Conservation (phyloP, 768 basidiomycete species). For the Hericium rajendrae region DNA sequence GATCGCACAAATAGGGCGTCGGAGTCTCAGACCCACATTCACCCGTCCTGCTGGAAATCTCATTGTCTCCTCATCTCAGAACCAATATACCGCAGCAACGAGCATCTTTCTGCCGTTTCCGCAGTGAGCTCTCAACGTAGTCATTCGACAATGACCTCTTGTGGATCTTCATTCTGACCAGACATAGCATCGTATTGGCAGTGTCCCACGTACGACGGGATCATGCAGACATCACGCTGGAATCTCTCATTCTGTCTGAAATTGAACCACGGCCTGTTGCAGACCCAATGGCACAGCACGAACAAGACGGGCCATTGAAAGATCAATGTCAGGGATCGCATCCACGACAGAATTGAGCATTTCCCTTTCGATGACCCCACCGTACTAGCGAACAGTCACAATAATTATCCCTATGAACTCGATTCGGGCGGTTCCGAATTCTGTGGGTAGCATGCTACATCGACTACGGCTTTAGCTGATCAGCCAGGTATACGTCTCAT, state of each 20-base stretch:
- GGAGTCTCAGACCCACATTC: constrained; percentile 25
- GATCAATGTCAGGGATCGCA: constrained; percentile 22
- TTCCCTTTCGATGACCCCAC: constrained; percentile 41
- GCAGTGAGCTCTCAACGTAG: background rate
- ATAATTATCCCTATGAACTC: constrained; percentile 40
- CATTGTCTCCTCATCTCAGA: constrained; percentile 43
- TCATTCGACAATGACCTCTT: constrained; percentile 33
- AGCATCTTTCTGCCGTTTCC: constrained; percentile 13
- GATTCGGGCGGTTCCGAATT: constrained; percentile 34
- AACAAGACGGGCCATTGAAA: constrained; percentile 34
- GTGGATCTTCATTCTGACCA: constrained; percentile 18
- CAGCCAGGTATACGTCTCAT: too few species aligned
- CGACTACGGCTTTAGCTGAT: too few species aligned
- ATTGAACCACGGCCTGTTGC: constrained; percentile 34
- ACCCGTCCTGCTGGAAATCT: constrained; percentile 42
- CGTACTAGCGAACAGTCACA: constrained; percentile 41
- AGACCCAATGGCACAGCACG: constrained; percentile 35
- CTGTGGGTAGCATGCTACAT: constrained; percentile 32
- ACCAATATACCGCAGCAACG: constrained; percentile 45
- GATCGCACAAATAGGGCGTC: constrained; percentile 12
- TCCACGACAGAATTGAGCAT: constrained; percentile 14
- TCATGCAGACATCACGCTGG: constrained; percentile 34
- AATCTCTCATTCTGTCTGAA: constrained; percentile 23
- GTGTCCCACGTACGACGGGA: constrained; percentile 38
- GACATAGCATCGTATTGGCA: constrained; percentile 41